Base-by-base conservation (phyloP, 768 basidiomycete species). In the Boletus barrowsii region DNA sequence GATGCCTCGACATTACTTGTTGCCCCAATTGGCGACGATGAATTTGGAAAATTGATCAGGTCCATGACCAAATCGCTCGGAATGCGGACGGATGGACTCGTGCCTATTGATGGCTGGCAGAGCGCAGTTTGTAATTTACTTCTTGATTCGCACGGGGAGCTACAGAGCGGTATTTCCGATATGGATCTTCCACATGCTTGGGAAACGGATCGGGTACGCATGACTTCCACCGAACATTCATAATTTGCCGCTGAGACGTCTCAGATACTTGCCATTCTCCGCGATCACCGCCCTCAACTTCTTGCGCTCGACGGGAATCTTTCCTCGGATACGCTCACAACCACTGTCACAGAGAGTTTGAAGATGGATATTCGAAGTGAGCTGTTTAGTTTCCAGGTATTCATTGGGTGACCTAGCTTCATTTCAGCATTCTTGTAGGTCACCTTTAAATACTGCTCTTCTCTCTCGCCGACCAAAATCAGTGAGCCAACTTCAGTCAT, bases 401-500 rank as follows among this genome's bases (percentile, higher is more conserved):
- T 17, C 35, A 35, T 43, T 42, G 15, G 52, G 29, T 59, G 35
- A 54, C 53, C 39, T 37, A 32, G 42, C 53, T 53, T 26, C 37
- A 11, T 4, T 53, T 18, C 55, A 93, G 91, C 83, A 14, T 87
- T 95, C 67, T 93, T 90, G 88, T 90, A 66, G 61, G 85, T 73
- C 32, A 3, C 3, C 15, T 36, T 47, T 54, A 24, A 40, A 29
- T 29, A 9, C 22, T 24, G 9, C 33, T 44, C 42, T 42, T 26
- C 8, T 32, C 36, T 18, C 42, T 49, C 52, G 47, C 63, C 55
- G 35, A 60, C 35, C 20, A 26, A 46, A 49, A 55, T n/a, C 58
- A 91, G 90, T 68, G 97, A 99, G 70, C 96, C 97, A 1, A 98
- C 97, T 1, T 97, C 94, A 0, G 78, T 87, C n/a, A 72, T 79